Base-by-base conservation (phyloP, 352 stramenopile genomes). In the Globisporangium takayamanum region DNA sequence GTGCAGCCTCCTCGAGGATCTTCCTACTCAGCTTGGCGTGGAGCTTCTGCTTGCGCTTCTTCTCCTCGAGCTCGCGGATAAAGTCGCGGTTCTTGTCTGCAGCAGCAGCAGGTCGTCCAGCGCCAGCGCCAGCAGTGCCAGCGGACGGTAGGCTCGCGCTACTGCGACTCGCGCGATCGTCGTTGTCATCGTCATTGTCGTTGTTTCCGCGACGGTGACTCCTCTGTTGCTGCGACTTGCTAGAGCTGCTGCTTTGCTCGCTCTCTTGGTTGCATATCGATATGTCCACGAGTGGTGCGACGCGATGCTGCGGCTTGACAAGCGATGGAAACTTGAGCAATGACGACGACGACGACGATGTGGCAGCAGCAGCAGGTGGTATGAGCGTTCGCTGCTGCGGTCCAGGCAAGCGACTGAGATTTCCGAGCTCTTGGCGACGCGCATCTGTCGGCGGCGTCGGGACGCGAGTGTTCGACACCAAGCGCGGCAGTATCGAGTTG, bases 41-140 rank as follows among this genome's bases (percentile, higher is more conserved):
- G 22, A 78, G 65, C 26, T 86, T 84, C 33, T 81, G 71, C 54
- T 84, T 75, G 14, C 70, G 60, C 64, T 88, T 89, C 53, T 88
- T 85, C 36, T 88, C 78, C 66, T 89, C 82, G 6, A 92, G 59
- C 15, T 79, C 78, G 25, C 80, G 82, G 52, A 89, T 88, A 42
- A 78, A 88, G 22, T 84, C 73, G 22, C 73, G 76, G 50, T 86
- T 78, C 67, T 89, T 89, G 60, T 82, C 74, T 10, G 60, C 53
- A 0, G 58, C 61, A 0, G 46, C 6, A 5, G 56, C 22, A 1
- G 50, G 25, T 41, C 22, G 63, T 53, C 30, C 41, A 15, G 10
- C 3, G 55, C 30, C 41, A 15, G 10, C 3, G 66, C 49, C 6
- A 57, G 57, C 12, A 60, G 58, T 69, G 8, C 39, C 63, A 16